Evolutionary conservation across 2,329 filamentous ascomycete species (phyloP).

Genomic region (Cytospora paraplurivora): DNA sequence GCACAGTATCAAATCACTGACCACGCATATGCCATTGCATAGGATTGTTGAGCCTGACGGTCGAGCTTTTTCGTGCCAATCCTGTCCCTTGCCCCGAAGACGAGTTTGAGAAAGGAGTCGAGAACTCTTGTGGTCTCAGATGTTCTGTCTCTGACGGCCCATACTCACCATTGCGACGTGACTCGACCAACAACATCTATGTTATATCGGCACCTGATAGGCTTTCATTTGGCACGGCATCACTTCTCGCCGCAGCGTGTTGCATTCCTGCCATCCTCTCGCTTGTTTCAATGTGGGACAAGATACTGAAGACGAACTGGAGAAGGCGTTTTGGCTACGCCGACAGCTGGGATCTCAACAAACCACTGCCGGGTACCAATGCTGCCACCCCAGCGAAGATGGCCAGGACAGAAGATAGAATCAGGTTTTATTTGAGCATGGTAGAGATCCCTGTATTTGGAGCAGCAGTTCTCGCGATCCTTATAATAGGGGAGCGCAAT

Average conservation of each 20-base stretch:
- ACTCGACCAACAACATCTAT: conserved; percentile 61
- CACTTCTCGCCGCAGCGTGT: conserved; percentile 63
- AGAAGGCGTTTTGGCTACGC: conserved; percentile 45
- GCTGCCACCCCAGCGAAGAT: conserved; percentile 54
- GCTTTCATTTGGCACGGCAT: conserved; percentile 61
- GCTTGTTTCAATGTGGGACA: conserved; percentile 63
- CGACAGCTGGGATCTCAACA: conserved; percentile 34
- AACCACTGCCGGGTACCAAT: conserved; percentile 55
- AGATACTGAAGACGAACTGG: conserved; percentile 65
- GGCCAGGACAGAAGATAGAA: conserved; percentile 56
- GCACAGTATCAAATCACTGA: neutral
- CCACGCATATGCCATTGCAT: neutral
- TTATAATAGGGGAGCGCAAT: conserved; percentile 65
- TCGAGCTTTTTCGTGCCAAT: conserved; percentile 64
- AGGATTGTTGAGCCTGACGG: conserved; percentile 62
- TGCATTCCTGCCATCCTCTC: conserved; percentile 66
- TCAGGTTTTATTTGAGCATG: conserved; percentile 55
- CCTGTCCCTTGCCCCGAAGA: conserved; percentile 44
- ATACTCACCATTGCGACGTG: conserved; percentile 55
- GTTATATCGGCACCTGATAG: conserved; percentile 59
- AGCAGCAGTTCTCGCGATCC: conserved; percentile 58
- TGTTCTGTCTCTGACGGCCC: conserved; percentile 53
- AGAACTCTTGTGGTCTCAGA: conserved; percentile 47
- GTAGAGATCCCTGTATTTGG: conserved; percentile 62
- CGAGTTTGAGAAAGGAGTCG: conserved; percentile 48